Evolutionary conservation across 352 stramenopile species (phyloP), one percentile per base, ranked within the genome.

Genomic region (Phytopythium cucurbitacearum): DNA sequence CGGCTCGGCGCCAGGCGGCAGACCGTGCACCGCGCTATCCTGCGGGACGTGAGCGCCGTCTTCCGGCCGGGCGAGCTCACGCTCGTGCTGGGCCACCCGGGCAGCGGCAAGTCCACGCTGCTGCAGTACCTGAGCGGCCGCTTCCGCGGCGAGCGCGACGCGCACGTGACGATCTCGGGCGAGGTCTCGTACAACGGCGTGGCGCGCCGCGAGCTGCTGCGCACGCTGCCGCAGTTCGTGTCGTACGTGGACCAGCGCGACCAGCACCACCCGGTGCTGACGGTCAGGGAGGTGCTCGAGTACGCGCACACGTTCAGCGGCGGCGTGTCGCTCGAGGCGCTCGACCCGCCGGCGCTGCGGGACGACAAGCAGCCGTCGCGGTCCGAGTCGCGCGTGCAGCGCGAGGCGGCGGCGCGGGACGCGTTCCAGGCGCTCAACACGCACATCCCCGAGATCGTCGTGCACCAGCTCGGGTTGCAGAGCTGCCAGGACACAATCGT

Each of bases 401-500:
- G n/a, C 21, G 48, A 42, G 15, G 46, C 16, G 12, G 34, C 34
- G 13, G 46, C 46, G 0, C 33, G 37, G 42, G 42, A 48, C 28
- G 44, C 44, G 4, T 49, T 49, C 44, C 44, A 32, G 13, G 44
- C 44, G 44, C 44, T 49, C 44, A 49, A 49, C 32, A 5, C 21
- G 12, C 35, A 44, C 48, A 44, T 49, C 10, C 16, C 56, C n/a
- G 36, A 56, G 7, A 15, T 51, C 13, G 33, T 49, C 0, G 28
- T 58, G 1, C n/a, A 36, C 33, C 33, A 57, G 21, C 40, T 57
- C 32, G 65, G 71, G n/a, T 57, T 82, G 28, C 42, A 58, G 16
- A 64, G 50, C 45, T 67, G 60, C 43, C 48, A 64, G 37, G 40
- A 81, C 48, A 82, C 71, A 6, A 71, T 82, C 16, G 57, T 83